A percentile compares a stretch with the other conserved stretches of the same genome.
phyloP scores from a whole-genome alignment of 371 early-diverging fungal genomes.

The Umbelopsis sp. region DNA sequence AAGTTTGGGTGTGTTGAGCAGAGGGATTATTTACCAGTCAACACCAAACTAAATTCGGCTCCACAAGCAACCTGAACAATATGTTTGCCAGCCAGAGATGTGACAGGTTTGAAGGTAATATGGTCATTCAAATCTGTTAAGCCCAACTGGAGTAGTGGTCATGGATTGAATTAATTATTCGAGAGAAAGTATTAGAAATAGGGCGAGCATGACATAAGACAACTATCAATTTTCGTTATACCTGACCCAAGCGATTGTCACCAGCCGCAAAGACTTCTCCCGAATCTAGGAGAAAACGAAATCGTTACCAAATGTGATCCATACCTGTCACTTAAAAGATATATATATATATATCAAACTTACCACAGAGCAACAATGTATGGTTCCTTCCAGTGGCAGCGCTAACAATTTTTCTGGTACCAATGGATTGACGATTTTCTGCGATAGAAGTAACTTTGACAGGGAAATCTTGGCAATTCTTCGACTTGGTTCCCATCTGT shows the following conservation, averaged over 20 bases:
- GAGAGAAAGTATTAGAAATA: neutral
- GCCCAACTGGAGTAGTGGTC: conserved; percentile 29
- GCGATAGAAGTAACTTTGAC: conserved; percentile 38
- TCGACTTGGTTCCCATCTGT: conserved; percentile 50
- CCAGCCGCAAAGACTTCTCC: conserved; percentile 48
- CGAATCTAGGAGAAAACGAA: conserved; percentile 17
- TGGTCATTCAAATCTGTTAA: conserved; percentile 35
- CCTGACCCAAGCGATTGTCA: conserved; percentile 49
- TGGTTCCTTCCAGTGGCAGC: conserved; percentile 47
- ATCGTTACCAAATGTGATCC: too few species aligned
- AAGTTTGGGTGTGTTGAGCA: neutral
- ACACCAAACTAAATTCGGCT: conserved; percentile 42
- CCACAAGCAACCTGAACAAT: conserved; percentile 43
- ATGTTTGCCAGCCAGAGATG: conserved; percentile 39
- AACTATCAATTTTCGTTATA: neutral
- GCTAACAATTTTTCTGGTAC: conserved; percentile 34
- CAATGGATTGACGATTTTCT: conserved; percentile 28
- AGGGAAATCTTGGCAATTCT: conserved; percentile 33
- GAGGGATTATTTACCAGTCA: conserved; percentile 22
- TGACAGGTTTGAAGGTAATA: conserved; percentile 32
- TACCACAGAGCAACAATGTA: conserved; percentile 38
- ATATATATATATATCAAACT: neutral
- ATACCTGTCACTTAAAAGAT: neutral
- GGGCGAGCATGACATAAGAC: neutral
- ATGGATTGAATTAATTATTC: neutral